Percentiles rank a stretch among this genome's conserved stretches.
phyloP scores from a whole-genome alignment of 1,284 basidiomycete genomes.

The Microbotryum lychnidis-dioicae region DNA sequence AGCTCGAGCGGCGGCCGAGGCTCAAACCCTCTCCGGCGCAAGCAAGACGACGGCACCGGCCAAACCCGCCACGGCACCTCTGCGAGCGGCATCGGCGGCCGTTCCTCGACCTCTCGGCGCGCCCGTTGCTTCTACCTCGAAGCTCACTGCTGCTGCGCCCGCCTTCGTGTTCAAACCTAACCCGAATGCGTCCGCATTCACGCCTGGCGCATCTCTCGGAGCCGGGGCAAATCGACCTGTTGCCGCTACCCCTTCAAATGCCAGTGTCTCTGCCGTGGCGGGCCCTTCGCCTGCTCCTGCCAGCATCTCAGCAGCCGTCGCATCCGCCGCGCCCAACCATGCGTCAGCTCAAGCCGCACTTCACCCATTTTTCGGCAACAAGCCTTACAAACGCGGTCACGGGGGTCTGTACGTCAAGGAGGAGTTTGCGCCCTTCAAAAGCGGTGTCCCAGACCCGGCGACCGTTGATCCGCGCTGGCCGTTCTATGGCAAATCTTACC shows the following conservation, averaged over 20 bases:
- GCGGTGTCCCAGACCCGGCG: constrained; percentile 21
- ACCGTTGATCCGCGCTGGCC: constrained; percentile 28
- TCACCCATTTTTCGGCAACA: constrained; percentile 36
- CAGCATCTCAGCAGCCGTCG: constrained; percentile 1
- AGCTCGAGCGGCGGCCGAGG: constrained; percentile 4
- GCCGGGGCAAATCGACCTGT: too few relatives aligned
- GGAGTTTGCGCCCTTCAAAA: constrained; percentile 36
- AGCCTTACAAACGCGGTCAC: constrained; percentile 25
- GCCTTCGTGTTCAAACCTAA: constrained; percentile 36
- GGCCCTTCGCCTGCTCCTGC: neutral
- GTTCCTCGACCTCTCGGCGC: neutral
- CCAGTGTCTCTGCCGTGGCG: constrained; percentile 2
- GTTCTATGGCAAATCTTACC: constrained; percentile 34
- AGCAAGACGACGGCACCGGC: neutral
- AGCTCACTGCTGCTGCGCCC: constrained; percentile 35
- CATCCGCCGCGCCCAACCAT: neutral
- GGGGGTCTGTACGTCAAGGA: constrained; percentile 34
- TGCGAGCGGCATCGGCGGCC: constrained; percentile 12
- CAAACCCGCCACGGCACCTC: constrained; percentile 6
- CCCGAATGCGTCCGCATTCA: constrained; percentile 34
- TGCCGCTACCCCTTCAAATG: too few relatives aligned
- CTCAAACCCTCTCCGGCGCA: too few relatives aligned
- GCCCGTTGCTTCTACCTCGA: constrained; percentile 18
- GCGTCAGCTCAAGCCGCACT: neutral
- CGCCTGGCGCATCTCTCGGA: constrained; percentile 21